Base-by-base conservation (phyloP, 2,329 filamentous ascomycete genomes). In the Aaosphaeria pasadenensis region DNA sequence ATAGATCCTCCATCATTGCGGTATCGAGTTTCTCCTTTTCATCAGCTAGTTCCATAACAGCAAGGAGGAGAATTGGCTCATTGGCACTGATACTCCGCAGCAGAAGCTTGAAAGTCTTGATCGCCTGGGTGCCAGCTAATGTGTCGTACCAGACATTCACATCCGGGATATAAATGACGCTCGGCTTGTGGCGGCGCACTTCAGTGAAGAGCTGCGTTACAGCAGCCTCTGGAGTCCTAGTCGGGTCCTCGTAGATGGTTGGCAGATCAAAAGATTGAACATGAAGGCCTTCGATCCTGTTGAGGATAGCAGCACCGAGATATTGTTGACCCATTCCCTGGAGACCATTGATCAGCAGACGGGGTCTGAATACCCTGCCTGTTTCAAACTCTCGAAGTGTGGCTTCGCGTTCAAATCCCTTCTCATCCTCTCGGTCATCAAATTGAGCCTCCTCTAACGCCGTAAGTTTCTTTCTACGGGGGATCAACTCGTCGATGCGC, bases 401-500 rank as follows among this genome's bases (percentile, higher is more conserved):
- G 24, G 84, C 86, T 70, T 99, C 94, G 46, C 90, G 84, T 32
- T 86, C 85, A 66, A 99, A 96, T 0, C 91, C 91, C 46, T 85
- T 82, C 55, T 92, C 89, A 11, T 86, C 82, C 51, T 95, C 88
- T 3, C 90, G 82, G 53, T 91, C 89, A 48, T 89, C 88, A 71
- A 95, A 97, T 79, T 96, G 87, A 13, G 94, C 94, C 71, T 99
- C 94, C 68, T 99, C 88, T 4, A 99, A 77, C 5, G 94, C 91
- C 3, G 91, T 96, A 7, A 87, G 81, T 64, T 87, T 89, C 72
- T 95, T 95, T 68, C 87, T 88, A 36, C 88, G 84, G 1, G 94
- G 94, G 39, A 99, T 77, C 35, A 94, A 77, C 43, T 87, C 81
- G 47, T 92, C 86, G 31, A 96, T 73, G 5, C 87, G 75, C 11